Evolutionary conservation across 225 moss, liverwort and hornwort species (phyloP).

Genomic region (Sphagnum contortum): DNA sequence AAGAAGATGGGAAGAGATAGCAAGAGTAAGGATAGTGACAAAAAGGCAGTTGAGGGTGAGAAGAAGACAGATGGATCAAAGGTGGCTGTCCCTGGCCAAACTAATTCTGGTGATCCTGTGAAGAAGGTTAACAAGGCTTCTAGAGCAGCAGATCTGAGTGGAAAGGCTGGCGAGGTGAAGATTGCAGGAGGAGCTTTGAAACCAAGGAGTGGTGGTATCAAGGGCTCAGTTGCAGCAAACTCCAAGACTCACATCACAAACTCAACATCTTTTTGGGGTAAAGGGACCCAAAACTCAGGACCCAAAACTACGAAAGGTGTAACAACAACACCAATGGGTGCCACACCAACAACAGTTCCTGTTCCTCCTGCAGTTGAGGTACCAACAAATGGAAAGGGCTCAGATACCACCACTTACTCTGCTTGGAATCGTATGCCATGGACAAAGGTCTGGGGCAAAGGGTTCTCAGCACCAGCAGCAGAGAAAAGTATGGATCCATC

Average conservation of each 20-base stretch:
- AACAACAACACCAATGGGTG: constrained; percentile 5
- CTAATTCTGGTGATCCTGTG: constrained; percentile 7
- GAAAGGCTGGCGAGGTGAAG: constrained; percentile 10
- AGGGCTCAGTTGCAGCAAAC: constrained; percentile 17
- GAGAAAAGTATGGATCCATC: too few species aligned
- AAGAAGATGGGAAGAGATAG: constrained; percentile 30
- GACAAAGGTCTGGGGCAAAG: too few species aligned
- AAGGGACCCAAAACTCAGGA: constrained; percentile 25
- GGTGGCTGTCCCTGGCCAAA: constrained; percentile 4
- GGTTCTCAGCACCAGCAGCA: too few species aligned
- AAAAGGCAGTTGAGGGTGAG: constrained; percentile 1
- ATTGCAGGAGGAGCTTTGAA: constrained; percentile 14
- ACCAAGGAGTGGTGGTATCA: constrained; percentile 10
- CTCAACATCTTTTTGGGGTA: constrained; percentile 44
- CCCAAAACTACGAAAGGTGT: constrained; percentile 27
- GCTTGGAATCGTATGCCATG: too few species aligned
- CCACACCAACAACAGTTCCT: constrained; percentile 6
- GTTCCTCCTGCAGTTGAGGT: too few species aligned
- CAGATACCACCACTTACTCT: too few species aligned
- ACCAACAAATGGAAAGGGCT: too few species aligned
- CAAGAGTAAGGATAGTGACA: constrained; percentile 8
- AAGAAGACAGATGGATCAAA: constrained; percentile 35
- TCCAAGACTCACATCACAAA: constrained; percentile 34
- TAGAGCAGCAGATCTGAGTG: constrained; percentile 10
- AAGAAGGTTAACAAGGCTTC: constrained; percentile 11